These are phyloP conservation scores for Lignosus rhinocerotis DNA, from an alignment of 1,284 basidiomycete genomes.

Conservation along the genomic window DNA sequence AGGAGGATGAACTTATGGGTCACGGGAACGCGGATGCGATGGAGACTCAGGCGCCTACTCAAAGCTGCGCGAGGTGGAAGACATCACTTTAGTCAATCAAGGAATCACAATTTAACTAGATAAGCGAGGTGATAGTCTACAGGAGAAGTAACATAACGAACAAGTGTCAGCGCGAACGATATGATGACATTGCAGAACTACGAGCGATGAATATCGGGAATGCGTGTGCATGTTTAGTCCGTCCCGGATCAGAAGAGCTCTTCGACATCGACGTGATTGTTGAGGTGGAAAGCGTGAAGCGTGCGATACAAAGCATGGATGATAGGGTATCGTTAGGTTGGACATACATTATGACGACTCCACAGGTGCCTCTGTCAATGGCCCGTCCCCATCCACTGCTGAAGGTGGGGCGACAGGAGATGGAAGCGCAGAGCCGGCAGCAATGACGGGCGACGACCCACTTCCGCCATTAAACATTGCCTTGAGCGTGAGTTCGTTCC, in stretches of 20 bases:
- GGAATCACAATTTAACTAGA: slow-evolving; percentile 13
- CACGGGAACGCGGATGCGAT: slow-evolving; percentile 10
- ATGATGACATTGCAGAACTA: background rate
- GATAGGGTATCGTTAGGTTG: slow-evolving; percentile 15
- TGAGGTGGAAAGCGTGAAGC: background rate
- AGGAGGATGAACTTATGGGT: background rate
- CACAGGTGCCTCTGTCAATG: background rate
- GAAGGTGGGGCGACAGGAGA: slow-evolving; percentile 11
- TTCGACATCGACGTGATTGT: background rate
- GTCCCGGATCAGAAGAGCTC: background rate
- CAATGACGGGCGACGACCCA: slow-evolving; percentile 1
- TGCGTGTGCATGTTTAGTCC: background rate
- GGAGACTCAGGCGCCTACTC: background rate
- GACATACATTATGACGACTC: background rate
- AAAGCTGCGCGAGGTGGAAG: background rate
- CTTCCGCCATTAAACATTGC: slow-evolving; percentile 70
- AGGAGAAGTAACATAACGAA: background rate
- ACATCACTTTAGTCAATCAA: background rate
- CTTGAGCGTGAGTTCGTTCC: slow-evolving; percentile 82
- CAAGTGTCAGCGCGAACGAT: background rate
- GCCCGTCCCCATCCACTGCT: background rate
- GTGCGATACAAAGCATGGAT: background rate
- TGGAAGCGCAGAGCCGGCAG: slow-evolving; percentile 3
- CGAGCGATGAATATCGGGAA: background rate
- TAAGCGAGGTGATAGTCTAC: slow-evolving; percentile 12